phyloP scores from a whole-genome alignment of 2,329 filamentous ascomycete genomes.

The Aspergillus flavus region DNA sequence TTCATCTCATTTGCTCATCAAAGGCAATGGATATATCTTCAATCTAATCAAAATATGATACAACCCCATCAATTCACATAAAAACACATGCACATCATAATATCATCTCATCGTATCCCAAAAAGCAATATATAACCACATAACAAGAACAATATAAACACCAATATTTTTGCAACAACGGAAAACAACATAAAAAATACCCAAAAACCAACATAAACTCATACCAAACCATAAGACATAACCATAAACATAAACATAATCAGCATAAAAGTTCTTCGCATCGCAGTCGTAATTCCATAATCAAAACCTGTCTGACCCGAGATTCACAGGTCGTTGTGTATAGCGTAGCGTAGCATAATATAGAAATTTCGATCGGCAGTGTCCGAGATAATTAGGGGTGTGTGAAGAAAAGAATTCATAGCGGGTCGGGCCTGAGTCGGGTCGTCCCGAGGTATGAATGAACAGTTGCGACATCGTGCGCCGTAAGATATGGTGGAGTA shows the following conservation, averaged over 20 bases:
- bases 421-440: background rate
- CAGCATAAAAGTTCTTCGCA: background rate
- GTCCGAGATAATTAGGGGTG: background rate
- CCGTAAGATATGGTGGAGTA: background rate
- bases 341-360: too few relatives aligned
- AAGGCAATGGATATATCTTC: background rate
- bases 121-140: background rate
- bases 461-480: background rate
- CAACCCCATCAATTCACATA: background rate
- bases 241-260: background rate
- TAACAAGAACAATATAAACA: background rate
- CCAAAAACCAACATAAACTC: background rate
- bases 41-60: constrained; percentile 3
- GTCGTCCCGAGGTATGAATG: background rate
- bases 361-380: background rate
- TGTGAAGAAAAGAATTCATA: too few relatives aligned
- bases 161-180: constrained; percentile 5
- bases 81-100: background rate
- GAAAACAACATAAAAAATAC: background rate
- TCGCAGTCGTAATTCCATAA: background rate
- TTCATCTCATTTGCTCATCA: background rate
- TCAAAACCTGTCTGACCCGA: background rate
- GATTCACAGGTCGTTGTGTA: background rate
- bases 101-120: background rate
- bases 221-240: background rate